These are phyloP conservation scores for Clarireedia homoeocarpa DNA, from an alignment of 2,329 filamentous ascomycete species.

Conservation along the genomic window DNA sequence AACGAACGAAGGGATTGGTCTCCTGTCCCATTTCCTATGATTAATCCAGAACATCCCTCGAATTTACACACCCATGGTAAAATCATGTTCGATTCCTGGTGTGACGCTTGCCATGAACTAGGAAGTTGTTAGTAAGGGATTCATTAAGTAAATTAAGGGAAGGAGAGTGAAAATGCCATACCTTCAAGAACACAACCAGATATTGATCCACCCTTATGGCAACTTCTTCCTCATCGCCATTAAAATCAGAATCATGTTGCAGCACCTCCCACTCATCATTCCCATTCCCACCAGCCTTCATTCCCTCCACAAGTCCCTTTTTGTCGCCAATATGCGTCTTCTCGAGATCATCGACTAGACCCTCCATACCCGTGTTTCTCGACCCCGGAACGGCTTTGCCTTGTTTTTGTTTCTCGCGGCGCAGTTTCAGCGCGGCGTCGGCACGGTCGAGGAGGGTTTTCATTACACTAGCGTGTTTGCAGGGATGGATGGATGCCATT, in stretches of 20 bases:
- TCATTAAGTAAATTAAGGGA: background rate
- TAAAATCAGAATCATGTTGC: conserved; percentile 48
- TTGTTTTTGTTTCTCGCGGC: conserved; percentile 70
- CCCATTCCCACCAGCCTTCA: conserved; percentile 42
- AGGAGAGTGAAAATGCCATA: conserved; percentile 22
- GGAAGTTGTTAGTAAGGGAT: conserved; percentile 23
- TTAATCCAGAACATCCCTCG: background rate
- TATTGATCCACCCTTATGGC: conserved; percentile 86
- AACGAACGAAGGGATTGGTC: background rate
- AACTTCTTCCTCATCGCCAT: conserved; percentile 59
- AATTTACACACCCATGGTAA: conserved; percentile 80
- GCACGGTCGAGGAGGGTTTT: conserved; percentile 93
- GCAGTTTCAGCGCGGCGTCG: conserved; percentile 83
- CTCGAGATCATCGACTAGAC: conserved; percentile 73
- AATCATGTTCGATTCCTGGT: conserved; percentile 94
- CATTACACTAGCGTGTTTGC: conserved; percentile 97
- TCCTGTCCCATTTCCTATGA: background rate
- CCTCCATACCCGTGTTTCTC: conserved; percentile 63
- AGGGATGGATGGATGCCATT: conserved; percentile 95
- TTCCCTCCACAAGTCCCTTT: conserved; percentile 30
- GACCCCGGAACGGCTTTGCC: conserved; percentile 40
- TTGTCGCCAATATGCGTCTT: conserved; percentile 48
- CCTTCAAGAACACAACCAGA: conserved; percentile 79
- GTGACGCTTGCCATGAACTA: conserved; percentile 85
- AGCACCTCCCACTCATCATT: conserved; percentile 61